Base-by-base conservation (phyloP, 768 basidiomycete species). In the Cystofilobasidium capitatum region DNA sequence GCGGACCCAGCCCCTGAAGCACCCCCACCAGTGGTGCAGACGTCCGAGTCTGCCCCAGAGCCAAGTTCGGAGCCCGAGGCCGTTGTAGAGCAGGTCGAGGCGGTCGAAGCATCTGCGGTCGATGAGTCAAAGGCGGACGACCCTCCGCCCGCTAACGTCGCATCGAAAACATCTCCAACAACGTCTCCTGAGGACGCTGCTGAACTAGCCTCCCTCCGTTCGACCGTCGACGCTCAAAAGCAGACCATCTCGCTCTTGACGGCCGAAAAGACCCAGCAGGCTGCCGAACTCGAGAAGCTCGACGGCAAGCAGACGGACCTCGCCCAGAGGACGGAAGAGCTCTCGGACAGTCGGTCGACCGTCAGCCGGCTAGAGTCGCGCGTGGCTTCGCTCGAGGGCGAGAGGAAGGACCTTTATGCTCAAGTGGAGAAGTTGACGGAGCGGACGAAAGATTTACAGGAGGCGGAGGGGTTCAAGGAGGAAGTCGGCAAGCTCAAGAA, bases 241-340 rank as follows among this genome's bases (percentile, higher is more conserved):
- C 85, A 85, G 72, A 88, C 87, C 0, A 88, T 92, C 66, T 81
- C 86, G 55, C 75, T 87, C n/a, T 80, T 92, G 17, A 88, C 90
- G 24, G 81, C 84, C 3, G 88, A 88, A 73, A 88, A 88, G 75
- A 81, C 83, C 9, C 79, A 82, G 24, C 79, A 88, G 40, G 77
- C 79, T 20, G 74, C 70, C 29, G 81, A 82, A 60, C 73, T 86
- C 55, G 82, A 83, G 51, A 81, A 79, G 57, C 75, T 82, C n/a
- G 80, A 45, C 80, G 89, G 81, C 75, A 33, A 36, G 9, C 55
- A 62, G 24, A 37, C 57, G 22, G 36, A 37, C 1, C 8, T 51
- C 7, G 12, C 58, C 17, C 10, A 62, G 37, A 40, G 35, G 49
- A 57, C 49, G 26, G n/a, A 51, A 33, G 44, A 65, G 54, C 49